phyloP scores from a whole-genome alignment of 306 rosid genomes.

The Glycine soja region DNA sequence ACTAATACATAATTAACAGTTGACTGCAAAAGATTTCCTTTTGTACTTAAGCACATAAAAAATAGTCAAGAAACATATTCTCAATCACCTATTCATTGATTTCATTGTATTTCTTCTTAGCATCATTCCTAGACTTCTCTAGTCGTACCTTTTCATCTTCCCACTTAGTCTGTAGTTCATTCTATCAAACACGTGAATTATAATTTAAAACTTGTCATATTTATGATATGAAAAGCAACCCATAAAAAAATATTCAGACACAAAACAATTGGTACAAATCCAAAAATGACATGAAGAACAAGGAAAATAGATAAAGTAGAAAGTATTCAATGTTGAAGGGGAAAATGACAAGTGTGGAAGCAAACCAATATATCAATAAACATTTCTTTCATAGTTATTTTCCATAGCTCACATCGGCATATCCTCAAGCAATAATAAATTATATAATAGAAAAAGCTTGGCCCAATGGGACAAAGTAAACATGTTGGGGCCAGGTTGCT shows the following conservation, averaged over 20 bases:
- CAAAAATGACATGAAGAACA: neutral
- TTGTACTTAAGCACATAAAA: neutral
- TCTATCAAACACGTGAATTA: constrained; percentile 54
- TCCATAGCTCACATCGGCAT: neutral
- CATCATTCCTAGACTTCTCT: constrained; percentile 65
- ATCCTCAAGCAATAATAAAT: neutral
- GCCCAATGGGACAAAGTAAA: too few species aligned
- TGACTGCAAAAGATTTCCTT: too few species aligned
- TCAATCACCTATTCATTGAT: constrained; percentile 84
- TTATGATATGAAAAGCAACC: neutral
- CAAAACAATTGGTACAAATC: constrained; percentile 4
- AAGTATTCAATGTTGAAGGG: neutral
- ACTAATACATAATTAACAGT: too few species aligned
- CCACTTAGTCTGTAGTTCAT: constrained; percentile 79
- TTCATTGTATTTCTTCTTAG: constrained; percentile 78
- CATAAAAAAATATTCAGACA: neutral
- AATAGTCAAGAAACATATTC: too few species aligned
- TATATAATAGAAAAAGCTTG: too few species aligned
- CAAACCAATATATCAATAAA: neutral
- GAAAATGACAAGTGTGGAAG: neutral
- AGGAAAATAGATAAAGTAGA: neutral
- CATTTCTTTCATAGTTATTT: neutral
- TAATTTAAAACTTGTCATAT: neutral
- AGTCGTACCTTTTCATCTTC: constrained; percentile 64
- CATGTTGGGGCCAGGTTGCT: too few species aligned